Evolutionary conservation across 352 stramenopile species (phyloP).

Genomic region (Pythium folliculosum): DNA sequence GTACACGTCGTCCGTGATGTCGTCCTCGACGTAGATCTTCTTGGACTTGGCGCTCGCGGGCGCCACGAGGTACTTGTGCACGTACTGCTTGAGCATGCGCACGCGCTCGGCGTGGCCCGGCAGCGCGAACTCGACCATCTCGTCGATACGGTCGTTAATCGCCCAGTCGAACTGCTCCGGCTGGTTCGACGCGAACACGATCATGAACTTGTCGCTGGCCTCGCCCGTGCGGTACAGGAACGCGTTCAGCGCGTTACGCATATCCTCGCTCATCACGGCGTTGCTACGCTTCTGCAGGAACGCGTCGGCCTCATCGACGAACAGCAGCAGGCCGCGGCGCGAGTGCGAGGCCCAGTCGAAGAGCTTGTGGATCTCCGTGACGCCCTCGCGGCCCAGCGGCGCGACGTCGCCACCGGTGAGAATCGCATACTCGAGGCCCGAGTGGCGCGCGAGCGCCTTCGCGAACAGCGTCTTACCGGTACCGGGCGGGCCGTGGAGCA

Average conservation of each 20-base stretch:
- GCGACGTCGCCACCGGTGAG: slow-evolving; percentile 98
- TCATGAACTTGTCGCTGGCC: slow-evolving; percentile 99
- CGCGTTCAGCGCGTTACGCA: slow-evolving; percentile 98
- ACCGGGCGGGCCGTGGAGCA: slow-evolving; percentile 97
- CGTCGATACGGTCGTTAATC: slow-evolving; percentile 99
- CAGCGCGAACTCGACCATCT: slow-evolving; percentile 98
- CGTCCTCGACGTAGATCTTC: slow-evolving; percentile 89
- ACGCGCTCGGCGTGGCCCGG: slow-evolving; percentile 93
- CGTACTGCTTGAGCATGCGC: slow-evolving; percentile 98
- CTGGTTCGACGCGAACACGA: slow-evolving; percentile 99
- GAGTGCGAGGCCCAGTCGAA: slow-evolving; percentile 99
- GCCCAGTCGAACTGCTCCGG: slow-evolving; percentile 98
- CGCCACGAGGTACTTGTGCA: slow-evolving; percentile 95
- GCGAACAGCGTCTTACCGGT: slow-evolving; percentile 99
- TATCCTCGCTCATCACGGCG: slow-evolving; percentile 94
- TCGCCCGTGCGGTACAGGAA: slow-evolving; percentile 98
- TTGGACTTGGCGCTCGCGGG: slow-evolving; percentile 88
- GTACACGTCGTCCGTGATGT: slow-evolving; percentile 93
- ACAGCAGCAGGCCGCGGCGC: slow-evolving; percentile 95
- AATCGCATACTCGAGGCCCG: slow-evolving; percentile 98
- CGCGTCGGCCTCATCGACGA: slow-evolving; percentile 99
- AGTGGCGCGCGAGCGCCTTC: slow-evolving; percentile 95
- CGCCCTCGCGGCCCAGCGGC: slow-evolving; percentile 95
- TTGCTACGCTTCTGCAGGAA: slow-evolving; percentile 98
- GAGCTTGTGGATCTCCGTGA: slow-evolving; percentile 99